These are phyloP conservation scores for Rhizophora mangle DNA, from an alignment of 345 rosid species.

Conservation along the genomic window DNA sequence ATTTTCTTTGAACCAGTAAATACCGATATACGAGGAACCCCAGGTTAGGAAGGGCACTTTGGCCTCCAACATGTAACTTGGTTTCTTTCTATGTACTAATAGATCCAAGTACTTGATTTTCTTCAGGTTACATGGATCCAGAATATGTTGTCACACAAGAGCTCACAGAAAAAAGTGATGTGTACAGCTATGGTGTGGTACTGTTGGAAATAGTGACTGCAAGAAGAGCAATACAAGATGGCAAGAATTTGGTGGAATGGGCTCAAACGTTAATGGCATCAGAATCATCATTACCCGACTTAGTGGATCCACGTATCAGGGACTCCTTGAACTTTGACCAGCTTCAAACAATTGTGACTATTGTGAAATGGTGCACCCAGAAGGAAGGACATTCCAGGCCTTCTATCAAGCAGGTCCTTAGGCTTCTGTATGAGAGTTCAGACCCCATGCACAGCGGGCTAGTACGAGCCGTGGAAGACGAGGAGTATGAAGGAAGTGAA, in stretches of 20 bases:
- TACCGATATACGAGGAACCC: constrained; percentile 92
- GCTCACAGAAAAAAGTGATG: constrained; percentile 86
- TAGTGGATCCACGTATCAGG: constrained; percentile 62
- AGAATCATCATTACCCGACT: constrained; percentile 49
- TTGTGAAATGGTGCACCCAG: constrained; percentile 90
- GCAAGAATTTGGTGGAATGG: constrained; percentile 74
- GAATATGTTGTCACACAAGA: constrained; percentile 83
- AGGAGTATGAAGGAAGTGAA: constrained; percentile 57
- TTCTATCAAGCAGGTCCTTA: constrained; percentile 79
- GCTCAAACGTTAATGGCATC: constrained; percentile 50
- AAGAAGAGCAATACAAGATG: constrained; percentile 72
- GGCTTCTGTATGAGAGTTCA: constrained; percentile 76
- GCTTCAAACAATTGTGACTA: constrained; percentile 57
- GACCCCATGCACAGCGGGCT: constrained; percentile 79
- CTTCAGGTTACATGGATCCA: constrained; percentile 94
- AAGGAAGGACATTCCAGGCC: constrained; percentile 76
- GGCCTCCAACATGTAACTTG: not conserved
- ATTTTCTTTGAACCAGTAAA: constrained; percentile 81
- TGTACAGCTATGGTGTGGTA: constrained; percentile 92
- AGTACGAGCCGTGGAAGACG: constrained; percentile 58
- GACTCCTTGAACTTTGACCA: constrained; percentile 66
- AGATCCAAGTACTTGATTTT: constrained; percentile 13
- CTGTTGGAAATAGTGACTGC: constrained; percentile 79
- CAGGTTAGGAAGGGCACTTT: constrained; percentile 52
- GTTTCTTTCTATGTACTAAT: not conserved